Base-by-base conservation (phyloP, 2,329 filamentous ascomycete species). In the Calonectria pseudoreteaudii region DNA sequence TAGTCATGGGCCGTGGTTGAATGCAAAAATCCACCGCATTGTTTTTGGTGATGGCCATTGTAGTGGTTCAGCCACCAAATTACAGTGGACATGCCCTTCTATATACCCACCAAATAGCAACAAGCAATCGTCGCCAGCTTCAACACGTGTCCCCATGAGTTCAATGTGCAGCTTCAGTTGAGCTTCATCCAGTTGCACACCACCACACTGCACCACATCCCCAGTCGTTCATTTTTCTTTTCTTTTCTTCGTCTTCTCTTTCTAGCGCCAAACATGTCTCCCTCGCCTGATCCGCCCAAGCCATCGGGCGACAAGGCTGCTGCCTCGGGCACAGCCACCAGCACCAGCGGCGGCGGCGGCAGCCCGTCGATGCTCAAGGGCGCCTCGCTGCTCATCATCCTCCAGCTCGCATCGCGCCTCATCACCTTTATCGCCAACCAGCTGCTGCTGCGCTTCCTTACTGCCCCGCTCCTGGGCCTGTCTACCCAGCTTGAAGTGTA, bases 371-470 rank as follows among this genome's bases (percentile, higher is more conserved):
- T 84, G 75, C 90, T 95, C 67, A 91, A 92, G 73, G 95, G 95
- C 70, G 95, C 95, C 68, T 94, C 94, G 18, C 93, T 97, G 81
- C 91, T 99, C 78, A 97, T 99, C 82, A 87, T 94, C 66, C 92
- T 98, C 56, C 97, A 98, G 85, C 89, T 99, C 76, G 89, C 90
- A 56, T 98, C 96, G n/a, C 93, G 96, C 74, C 92, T 93, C 69
- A 87, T 98, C 76, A 98, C 96, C 30, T 99, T 99, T 85, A 85
- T 93, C 78, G 94, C 97, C 82, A 99, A 98, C 86, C 96, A 99
- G 84, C 84, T 98, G 47, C 91, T 99, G 36, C 90, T 99, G 10
- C 94, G 96, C 44, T 96, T 94, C 82, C 87, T 98, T 56, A 98
- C 95, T 1, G 96, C 97, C 0, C 91, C 93, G 72, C 89, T 97